phyloP scores from a whole-genome alignment of 2,329 filamentous ascomycete species.

The Monilinia vaccinii-corymbosi region DNA sequence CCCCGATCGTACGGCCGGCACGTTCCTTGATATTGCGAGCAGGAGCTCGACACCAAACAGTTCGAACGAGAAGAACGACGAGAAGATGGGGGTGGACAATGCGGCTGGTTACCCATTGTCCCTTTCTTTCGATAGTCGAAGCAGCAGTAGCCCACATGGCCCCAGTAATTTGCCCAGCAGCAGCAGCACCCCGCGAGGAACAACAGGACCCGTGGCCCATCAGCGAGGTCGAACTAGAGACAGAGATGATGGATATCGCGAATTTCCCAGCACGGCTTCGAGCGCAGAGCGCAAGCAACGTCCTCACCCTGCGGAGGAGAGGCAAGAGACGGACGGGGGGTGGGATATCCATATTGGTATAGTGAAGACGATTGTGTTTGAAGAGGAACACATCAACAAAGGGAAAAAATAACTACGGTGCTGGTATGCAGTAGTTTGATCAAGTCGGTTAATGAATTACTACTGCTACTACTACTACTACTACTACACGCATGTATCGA shows the following conservation, averaged over 20 bases:
- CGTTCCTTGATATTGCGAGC: not conserved
- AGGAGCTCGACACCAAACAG: not conserved
- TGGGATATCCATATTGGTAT: conserved; percentile 2
- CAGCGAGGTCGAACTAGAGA: not conserved
- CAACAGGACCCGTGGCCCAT: not conserved
- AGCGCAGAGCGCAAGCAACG: not conserved
- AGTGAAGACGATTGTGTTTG: not conserved
- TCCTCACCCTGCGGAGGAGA: not conserved
- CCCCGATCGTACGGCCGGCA: not conserved
- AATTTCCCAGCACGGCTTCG: not conserved
- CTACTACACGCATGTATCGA: not conserved
- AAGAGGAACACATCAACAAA: not conserved
- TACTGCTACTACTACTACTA: too few species aligned
- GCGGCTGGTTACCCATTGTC: not conserved
- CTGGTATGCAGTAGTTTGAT: not conserved
- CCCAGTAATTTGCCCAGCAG: too few species aligned
- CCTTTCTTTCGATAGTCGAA: too few species aligned
- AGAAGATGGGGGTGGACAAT: not conserved
- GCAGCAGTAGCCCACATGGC: not conserved
- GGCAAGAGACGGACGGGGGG: not conserved
- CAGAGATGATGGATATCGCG: not conserved
- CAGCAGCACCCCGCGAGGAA: not conserved
- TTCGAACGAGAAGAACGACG: not conserved
- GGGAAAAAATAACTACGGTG: not conserved
- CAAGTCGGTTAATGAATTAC: too few species aligned